Evolutionary conservation across 495 filamentous ascomycete genomes (phyloP), one percentile per base, ranked within the genome.

Genomic region (Podospora comata): DNA sequence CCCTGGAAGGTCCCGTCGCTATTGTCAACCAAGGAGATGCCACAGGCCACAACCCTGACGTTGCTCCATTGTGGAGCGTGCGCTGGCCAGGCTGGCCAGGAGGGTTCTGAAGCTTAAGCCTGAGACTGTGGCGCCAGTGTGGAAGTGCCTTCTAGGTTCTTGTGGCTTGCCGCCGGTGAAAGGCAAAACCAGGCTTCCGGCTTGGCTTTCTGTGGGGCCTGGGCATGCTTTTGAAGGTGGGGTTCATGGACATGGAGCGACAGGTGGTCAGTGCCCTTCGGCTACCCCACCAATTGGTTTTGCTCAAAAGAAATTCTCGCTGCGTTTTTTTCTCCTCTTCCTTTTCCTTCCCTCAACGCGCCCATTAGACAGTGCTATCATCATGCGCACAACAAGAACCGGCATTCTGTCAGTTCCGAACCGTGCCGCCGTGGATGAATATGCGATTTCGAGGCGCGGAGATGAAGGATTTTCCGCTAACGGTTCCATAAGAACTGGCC

Each of bases 401-500:
- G 86, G 81, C 90, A 83, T 94, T 91, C 88, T 93, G 91, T 84
- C 81, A 81, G 83, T 73, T 69, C 78, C 79, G 82, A 80, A 75
- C 79, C 79, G 85, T 83, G 84, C 44, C 68, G 80, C 76, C 83
- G 91, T 91, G 87, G 85, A 91, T 85, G 79, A 81, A 77, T 70
- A 87, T 72, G 92, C 90, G 92, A 95, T 95, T 90, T 83, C 80
- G 88, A 81, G 89, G 81, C 82, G 91, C 91, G 90, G 81, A 95
- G 90, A 94, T 85, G 81, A 82, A 87, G 78, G 79, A 73, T 78
- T 74, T 76, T 71, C 66, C 67, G 71, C 75, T 84, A 81, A 48
- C 80, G 90, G 87, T 86, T 82, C 89, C 88, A 92, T 95, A 93
- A 94, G 91, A 95, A 88, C 91, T 91, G 91, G 87, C 91, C 89